Conservation (phyloP, 441 rosid species). For the Brassica hybrid region DNA sequence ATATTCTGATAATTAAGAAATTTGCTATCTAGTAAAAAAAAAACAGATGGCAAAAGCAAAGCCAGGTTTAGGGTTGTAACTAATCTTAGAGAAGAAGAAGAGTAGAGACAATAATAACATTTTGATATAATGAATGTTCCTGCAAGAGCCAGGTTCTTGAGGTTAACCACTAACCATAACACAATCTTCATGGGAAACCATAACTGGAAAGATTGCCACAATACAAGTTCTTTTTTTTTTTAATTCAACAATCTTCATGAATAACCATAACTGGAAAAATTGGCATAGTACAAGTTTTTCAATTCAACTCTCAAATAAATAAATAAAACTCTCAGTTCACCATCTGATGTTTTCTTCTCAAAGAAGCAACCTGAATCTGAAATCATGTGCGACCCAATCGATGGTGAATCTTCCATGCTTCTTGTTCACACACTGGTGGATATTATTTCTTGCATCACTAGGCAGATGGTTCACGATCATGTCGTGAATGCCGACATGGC, state of each 20-base stretch:
- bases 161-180: background rate
- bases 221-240: background rate
- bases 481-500: slow-evolving; percentile 56
- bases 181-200: background rate
- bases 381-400: slow-evolving; percentile 82
- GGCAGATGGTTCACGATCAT: slow-evolving; percentile 57
- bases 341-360: slow-evolving; percentile 27
- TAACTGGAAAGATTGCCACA: background rate
- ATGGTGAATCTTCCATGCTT: slow-evolving; percentile 55
- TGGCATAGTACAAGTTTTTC: background rate
- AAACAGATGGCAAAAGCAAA: background rate
- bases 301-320: background rate
- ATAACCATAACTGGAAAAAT: background rate
- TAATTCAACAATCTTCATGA: background rate
- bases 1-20: background rate
- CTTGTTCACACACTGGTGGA: slow-evolving; percentile 46
- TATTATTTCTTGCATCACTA: slow-evolving; percentile 49
- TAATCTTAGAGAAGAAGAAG: background rate
- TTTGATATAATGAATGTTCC: background rate
- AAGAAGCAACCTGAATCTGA: slow-evolving; percentile 64
- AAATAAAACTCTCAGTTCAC: background rate
- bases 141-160: background rate
- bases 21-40: background rate
- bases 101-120: background rate
- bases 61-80: background rate